phyloP scores from a whole-genome alignment of 2,329 filamentous ascomycete genomes.

The Ophiocordyceps camponoti-saundersi region DNA sequence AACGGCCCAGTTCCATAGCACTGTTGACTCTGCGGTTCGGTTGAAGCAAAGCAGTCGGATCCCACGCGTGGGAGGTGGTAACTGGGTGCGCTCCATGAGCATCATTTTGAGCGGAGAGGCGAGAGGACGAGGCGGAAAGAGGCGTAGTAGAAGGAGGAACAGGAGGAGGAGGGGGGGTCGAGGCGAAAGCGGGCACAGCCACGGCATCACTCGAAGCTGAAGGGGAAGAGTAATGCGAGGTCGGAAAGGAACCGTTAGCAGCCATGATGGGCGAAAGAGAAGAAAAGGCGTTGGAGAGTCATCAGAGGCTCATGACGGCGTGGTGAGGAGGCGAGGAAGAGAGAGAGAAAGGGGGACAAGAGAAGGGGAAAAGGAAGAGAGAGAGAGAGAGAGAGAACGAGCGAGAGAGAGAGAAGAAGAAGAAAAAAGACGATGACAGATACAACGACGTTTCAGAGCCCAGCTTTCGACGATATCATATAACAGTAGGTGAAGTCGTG shows the following conservation, averaged over 20 bases:
- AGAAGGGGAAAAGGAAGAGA: neutral
- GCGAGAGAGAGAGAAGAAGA: neutral
- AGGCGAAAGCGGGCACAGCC: neutral
- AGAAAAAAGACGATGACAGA: too few species aligned
- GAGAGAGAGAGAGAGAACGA: neutral
- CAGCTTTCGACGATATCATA: too few species aligned
- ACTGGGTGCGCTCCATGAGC: conserved; percentile 8
- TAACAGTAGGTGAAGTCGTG: too few species aligned
- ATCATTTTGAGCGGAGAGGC: neutral
- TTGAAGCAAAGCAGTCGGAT: conserved; percentile 22
- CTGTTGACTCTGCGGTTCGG: conserved; percentile 15
- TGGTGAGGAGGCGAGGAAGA: neutral
- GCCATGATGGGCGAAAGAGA: conserved; percentile 1
- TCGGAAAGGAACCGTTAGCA: conserved; percentile 3
- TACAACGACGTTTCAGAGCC: too few species aligned
- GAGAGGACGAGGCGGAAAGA: neutral
- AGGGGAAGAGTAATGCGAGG: conserved; percentile 1
- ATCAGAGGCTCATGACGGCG: neutral
- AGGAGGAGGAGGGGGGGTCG: neutral
- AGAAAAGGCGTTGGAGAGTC: neutral
- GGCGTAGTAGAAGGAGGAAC: neutral
- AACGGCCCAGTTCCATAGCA: conserved; percentile 10
- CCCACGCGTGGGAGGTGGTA: conserved; percentile 17
- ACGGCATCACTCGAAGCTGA: conserved; percentile 3
- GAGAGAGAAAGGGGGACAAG: neutral